phyloP scores from a whole-genome alignment of 1,139 yeast genomes.

The Suhomyces yuchorum region DNA sequence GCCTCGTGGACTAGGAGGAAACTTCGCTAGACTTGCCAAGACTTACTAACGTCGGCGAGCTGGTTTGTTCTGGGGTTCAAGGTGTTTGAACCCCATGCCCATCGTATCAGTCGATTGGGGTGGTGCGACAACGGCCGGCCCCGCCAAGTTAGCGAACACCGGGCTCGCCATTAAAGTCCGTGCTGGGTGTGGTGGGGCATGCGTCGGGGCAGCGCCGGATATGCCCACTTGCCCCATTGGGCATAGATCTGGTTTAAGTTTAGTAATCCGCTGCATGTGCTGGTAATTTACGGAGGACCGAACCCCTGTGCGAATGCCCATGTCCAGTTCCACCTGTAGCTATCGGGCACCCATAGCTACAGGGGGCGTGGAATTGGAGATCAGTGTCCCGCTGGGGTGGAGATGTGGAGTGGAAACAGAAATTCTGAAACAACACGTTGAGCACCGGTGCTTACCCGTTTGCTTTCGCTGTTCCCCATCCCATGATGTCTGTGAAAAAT shows the following conservation, averaged over 20 bases:
- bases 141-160: background rate
- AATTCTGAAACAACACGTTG: background rate
- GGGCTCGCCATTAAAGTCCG: background rate
- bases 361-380: background rate
- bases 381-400: background rate
- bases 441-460: no score
- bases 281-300: background rate
- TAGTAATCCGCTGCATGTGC: background rate
- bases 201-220: background rate
- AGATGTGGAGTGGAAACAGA: background rate
- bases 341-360: background rate
- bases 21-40: background rate
- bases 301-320: no score
- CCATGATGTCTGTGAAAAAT: background rate
- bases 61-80: background rate
- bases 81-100: background rate
- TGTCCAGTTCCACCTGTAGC: background rate
- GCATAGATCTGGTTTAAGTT: background rate
- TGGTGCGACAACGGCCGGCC: background rate
- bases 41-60: background rate
- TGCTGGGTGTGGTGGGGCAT: background rate
- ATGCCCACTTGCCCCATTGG: slow-evolving; percentile 1
- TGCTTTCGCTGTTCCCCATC: no score
- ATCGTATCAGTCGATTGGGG: background rate
- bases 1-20: background rate